Conservation (phyloP, 1,284 basidiomycete genomes). For the Cystobasidium sp. region DNA sequence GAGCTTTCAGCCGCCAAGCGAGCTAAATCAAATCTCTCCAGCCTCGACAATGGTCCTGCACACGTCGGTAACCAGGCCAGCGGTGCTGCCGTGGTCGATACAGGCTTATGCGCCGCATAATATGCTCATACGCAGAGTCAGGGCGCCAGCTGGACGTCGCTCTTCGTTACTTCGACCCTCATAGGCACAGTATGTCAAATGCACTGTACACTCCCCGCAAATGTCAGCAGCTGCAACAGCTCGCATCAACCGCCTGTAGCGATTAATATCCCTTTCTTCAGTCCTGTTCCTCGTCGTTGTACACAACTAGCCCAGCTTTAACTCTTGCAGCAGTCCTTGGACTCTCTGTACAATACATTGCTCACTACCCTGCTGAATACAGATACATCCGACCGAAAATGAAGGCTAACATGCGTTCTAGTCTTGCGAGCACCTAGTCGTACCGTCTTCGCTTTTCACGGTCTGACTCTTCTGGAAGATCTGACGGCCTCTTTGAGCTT, state of each 20-base stretch:
- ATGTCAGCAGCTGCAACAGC: no score
- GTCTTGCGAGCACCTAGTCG: constrained; percentile 12
- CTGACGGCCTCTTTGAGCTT: constrained; percentile 14
- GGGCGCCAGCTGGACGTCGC: no score
- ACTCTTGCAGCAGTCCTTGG: not conserved
- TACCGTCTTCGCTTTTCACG: constrained; percentile 44
- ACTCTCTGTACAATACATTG: not conserved
- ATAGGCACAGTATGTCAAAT: no score
- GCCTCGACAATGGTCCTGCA: not conserved
- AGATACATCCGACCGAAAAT: not conserved
- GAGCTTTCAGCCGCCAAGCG: not conserved
- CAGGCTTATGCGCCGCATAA: no score
- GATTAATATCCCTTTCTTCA: not conserved
- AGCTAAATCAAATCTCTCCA: not conserved
- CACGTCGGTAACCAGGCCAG: no score
- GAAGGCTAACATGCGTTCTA: not conserved
- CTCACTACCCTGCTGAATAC: constrained; percentile 8
- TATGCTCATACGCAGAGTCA: no score
- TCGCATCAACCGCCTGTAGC: no score
- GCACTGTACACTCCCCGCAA: no score
- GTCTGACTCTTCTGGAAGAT: constrained; percentile 31
- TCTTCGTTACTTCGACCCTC: no score
- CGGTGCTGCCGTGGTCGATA: no score
- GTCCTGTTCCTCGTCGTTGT: constrained; percentile 1
- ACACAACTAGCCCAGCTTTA: not conserved